Percentiles rank a stretch among this genome's conserved stretches.
Conservation (phyloP, 306 rosid species). For the Castanea sativa region DNA sequence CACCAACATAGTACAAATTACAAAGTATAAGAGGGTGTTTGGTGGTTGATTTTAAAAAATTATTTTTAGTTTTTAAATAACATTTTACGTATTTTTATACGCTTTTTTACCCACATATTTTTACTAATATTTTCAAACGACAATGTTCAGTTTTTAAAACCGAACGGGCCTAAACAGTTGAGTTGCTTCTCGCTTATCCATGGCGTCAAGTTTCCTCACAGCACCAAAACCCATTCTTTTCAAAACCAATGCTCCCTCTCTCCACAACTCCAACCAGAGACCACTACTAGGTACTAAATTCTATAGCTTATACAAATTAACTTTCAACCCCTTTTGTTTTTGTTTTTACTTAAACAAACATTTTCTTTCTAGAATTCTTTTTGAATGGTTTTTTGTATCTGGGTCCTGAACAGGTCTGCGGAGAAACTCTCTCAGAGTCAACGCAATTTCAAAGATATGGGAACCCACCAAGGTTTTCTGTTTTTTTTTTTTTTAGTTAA, state of each 20-base stretch:
- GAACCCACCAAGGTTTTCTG: slow-evolving; percentile 61
- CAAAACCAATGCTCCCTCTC: slow-evolving; percentile 38
- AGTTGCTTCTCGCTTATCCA: slow-evolving; percentile 32
- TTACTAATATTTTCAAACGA: no score
- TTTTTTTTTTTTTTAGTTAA: background rate
- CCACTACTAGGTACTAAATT: slow-evolving; percentile 32
- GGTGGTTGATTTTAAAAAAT: no score
- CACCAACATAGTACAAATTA: background rate
- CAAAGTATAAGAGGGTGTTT: background rate
- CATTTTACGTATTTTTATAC: no score
- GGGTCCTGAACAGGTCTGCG: slow-evolving; percentile 42
- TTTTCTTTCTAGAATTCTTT: background rate
- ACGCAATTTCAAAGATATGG: slow-evolving; percentile 60
- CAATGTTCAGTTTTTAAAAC: no score
- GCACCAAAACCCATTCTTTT: slow-evolving; percentile 43
- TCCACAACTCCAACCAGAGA: slow-evolving; percentile 37
- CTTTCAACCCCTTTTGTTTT: background rate
- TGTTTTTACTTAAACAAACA: background rate
- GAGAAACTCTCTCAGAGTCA: slow-evolving; percentile 53
- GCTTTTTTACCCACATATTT: no score
- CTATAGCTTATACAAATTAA: background rate
- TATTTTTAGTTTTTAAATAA: no score
- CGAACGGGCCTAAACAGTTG: background rate
- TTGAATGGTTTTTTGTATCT: slow-evolving; percentile 11
- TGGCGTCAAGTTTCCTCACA: slow-evolving; percentile 75